phyloP scores from a whole-genome alignment of 192 early-diverging fungal genomes.

The Entophlyctis helioformis region DNA sequence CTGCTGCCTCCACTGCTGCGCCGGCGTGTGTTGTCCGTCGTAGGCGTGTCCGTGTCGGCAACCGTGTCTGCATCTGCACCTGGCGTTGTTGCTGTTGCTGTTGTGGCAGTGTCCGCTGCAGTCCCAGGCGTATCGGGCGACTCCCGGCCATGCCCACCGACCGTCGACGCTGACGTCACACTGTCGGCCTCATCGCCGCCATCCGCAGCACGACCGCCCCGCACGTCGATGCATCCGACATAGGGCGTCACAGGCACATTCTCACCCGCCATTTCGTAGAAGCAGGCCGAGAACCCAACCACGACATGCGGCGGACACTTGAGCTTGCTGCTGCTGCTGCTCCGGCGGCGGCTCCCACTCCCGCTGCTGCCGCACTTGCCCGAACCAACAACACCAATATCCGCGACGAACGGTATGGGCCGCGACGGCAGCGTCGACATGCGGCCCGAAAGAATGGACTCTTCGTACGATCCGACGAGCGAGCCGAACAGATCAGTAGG shows the following conservation, averaged over 20 bases:
- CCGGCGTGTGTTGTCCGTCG: no score
- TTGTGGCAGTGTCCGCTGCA: no score
- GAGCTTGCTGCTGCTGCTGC: conserved; percentile 41
- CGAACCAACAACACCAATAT: conserved; percentile 56
- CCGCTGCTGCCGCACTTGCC: conserved; percentile 49
- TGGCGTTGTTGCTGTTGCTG: neutral
- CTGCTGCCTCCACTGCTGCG: no score
- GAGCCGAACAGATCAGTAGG: conserved; percentile 15
- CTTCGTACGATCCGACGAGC: conserved; percentile 48
- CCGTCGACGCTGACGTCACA: no score
- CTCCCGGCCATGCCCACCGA: conserved; percentile 4
- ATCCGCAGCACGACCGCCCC: conserved; percentile 4
- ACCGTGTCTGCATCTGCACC: conserved; percentile 1
- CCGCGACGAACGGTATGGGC: conserved; percentile 56
- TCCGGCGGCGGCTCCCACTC: no score
- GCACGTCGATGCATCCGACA: conserved; percentile 63
- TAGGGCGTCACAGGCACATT: conserved; percentile 50
- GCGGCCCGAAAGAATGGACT: conserved; percentile 62
- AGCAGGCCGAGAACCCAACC: conserved; percentile 58
- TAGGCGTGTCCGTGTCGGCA: no score
- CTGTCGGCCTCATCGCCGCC: no score
- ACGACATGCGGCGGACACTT: conserved; percentile 56
- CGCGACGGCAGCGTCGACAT: conserved; percentile 67
- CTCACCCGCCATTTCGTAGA: conserved; percentile 55
- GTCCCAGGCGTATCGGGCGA: neutral